phyloP scores from a whole-genome alignment of 2,329 filamentous ascomycete genomes.

The Alternaria sp. region DNA sequence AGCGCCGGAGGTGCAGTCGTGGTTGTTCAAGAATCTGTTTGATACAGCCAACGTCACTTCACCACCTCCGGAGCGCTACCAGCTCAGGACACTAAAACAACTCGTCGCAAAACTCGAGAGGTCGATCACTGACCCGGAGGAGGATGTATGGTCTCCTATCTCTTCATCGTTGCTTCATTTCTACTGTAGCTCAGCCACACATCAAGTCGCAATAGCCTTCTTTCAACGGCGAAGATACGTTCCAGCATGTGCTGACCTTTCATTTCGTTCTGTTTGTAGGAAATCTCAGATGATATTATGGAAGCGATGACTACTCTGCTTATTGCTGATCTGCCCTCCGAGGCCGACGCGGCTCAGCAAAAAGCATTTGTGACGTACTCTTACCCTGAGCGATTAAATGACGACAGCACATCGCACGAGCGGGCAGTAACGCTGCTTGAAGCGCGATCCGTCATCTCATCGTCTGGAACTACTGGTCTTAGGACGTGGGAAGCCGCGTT shows the following conservation, averaged over 20 bases:
- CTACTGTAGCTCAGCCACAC: conserved; percentile 2
- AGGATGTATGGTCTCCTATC: conserved; percentile 74
- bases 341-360: conserved; percentile 72
- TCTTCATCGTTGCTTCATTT: conserved; percentile 22
- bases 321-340: conserved; percentile 68
- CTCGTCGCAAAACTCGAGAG: conserved; percentile 75
- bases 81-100: conserved; percentile 75
- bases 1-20: conserved; percentile 69
- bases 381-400: conserved; percentile 39
- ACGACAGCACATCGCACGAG: conserved; percentile 30
- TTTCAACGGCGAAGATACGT: neutral
- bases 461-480: conserved; percentile 76
- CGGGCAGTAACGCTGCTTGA: conserved; percentile 71
- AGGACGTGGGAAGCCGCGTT: conserved; percentile 85
- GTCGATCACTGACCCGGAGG: conserved; percentile 81
- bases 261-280: conserved; percentile 62
- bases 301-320: conserved; percentile 72
- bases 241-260: conserved; percentile 33
- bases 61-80: conserved; percentile 74
- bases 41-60: conserved; percentile 63
- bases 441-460: conserved; percentile 73
- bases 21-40: conserved; percentile 74
- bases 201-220: neutral
- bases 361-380: conserved; percentile 79
- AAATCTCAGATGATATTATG: conserved; percentile 84